Evolutionary conservation across 805 yeast species (phyloP).

Genomic region (Yarrowia osloensis): DNA sequence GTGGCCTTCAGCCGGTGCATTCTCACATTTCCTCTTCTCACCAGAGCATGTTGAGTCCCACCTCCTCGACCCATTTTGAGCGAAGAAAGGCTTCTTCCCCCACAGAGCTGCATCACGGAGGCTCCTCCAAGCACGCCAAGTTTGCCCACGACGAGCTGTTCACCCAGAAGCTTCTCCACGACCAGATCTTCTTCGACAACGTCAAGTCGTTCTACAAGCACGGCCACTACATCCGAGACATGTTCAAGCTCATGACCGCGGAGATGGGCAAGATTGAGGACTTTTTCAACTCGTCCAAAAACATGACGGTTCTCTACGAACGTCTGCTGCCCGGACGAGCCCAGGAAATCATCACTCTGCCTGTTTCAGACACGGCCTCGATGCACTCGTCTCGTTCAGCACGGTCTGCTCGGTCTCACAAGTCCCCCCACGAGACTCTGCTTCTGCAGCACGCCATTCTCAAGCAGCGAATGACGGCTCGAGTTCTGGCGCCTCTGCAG

Average conservation of each 20-base stretch:
- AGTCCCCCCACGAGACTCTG: background rate
- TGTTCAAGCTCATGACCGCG: constrained; percentile 15
- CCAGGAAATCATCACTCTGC: constrained; percentile 9
- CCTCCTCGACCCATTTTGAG: background rate
- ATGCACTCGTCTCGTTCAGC: background rate
- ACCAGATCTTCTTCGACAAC: constrained; percentile 15
- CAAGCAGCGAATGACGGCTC: constrained; percentile 8
- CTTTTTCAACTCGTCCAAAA: background rate
- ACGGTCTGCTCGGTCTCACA: background rate
- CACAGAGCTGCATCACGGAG: constrained; percentile 4
- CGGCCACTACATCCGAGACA: constrained; percentile 23
- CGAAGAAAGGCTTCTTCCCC: constrained; percentile 18
- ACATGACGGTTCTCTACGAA: background rate
- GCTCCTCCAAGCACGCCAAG: constrained; percentile 11
- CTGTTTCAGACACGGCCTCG: constrained; percentile 5
- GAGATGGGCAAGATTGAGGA: constrained; percentile 21
- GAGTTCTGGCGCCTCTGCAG: constrained; percentile 25
- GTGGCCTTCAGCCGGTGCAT: background rate
- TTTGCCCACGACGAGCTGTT: constrained; percentile 19
- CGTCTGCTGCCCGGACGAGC: constrained; percentile 10
- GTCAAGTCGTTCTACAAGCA: constrained; percentile 15
- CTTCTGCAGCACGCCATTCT: background rate
- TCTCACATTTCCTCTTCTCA: background rate
- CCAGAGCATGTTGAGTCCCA: constrained; percentile 4
- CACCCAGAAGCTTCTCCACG: constrained; percentile 26